Evolutionary conservation across 2,329 filamentous ascomycete genomes (phyloP), one percentile per base, ranked within the genome.

Genomic region (Colletotrichum sidae): DNA sequence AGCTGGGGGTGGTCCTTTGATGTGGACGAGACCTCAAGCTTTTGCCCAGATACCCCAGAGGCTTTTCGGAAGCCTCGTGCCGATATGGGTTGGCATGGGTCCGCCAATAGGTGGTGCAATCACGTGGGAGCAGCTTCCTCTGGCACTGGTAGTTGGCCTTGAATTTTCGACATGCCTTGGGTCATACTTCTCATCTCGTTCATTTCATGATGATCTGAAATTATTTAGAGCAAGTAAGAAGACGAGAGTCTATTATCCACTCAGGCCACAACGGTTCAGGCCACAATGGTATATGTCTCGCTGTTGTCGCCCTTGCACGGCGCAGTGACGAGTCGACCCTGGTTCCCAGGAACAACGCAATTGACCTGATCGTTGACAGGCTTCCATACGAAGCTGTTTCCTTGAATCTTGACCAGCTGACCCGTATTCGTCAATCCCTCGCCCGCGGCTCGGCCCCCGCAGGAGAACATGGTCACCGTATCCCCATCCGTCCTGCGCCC

Each of bases 381-480:
- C 9, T 80, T 77, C 25, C 86, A 77, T 0, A 79, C 73, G 42
- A 87, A 78, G 42, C 60, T 62, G 61, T 74, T 78, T 2, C 73
- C 73, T 25, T 74, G 76, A 63, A 84, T 86, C 2, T 80, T 80
- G 66, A 86, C 79, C 8, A 86, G 73, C 69, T 87, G 85, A 33
- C 79, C 81, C 13, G 75, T 75, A 45, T 84, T 79, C 12, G 82
- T 85, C 44, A 76, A 70, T 25, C 83, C 83, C 46, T 74, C 82
- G 51, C 83, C 83, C 46, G 79, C 83, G 13, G 83, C 83, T 41
- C 83, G 78, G 9, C 84, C 84, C 34, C 84, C 84, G 66, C 84
- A 86, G 2, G 83, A 83, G 67, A 86, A 86, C 15, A 86, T 59
- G 6, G 73, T 83, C 34, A 86, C 83, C 2, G 79, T 83, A 57